A percentile compares a stretch with the other conserved stretches of the same genome.
Conservation (phyloP, 768 basidiomycete genomes). For the Steccherinum ochraceum region DNA sequence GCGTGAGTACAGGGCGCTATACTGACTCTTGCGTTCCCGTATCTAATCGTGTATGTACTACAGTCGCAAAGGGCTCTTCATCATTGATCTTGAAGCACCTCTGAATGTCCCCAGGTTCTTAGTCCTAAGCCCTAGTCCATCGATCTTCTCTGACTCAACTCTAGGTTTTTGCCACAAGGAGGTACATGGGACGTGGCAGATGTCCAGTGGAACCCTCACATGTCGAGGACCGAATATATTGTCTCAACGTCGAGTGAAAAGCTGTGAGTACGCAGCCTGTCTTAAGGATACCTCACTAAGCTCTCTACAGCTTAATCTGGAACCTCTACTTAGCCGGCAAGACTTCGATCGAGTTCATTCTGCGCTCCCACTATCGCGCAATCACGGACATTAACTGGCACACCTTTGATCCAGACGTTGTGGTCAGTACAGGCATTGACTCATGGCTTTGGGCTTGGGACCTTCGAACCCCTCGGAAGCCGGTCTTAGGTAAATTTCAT, state of each 20-base stretch:
- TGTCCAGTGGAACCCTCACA: conserved; percentile 90
- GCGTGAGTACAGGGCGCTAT: no score
- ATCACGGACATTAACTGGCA: conserved; percentile 99
- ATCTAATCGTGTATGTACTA: neutral
- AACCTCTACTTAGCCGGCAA: conserved; percentile 72
- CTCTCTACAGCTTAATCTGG: conserved; percentile 73
- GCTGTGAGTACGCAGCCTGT: conserved; percentile 43
- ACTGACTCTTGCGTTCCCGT: neutral
- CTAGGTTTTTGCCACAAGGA: conserved; percentile 82
- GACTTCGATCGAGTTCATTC: conserved; percentile 76
- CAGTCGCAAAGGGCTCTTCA: conserved; percentile 85
- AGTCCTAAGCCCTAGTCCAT: no score
- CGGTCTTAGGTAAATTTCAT: conserved; percentile 52
- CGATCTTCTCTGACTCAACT: neutral
- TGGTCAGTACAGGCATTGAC: conserved; percentile 89
- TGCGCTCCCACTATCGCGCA: conserved; percentile 88
- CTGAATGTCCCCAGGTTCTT: conserved; percentile 69
- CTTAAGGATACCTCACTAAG: neutral
- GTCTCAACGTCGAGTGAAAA: conserved; percentile 88
- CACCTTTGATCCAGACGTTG: conserved; percentile 72
- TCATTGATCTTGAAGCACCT: conserved; percentile 89
- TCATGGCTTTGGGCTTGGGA: conserved; percentile 97
- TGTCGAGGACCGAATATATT: conserved; percentile 68
- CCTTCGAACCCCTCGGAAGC: conserved; percentile 47
- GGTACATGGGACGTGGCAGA: conserved; percentile 96